Evolutionary conservation across 768 basidiomycete species (phyloP), one percentile per base, ranked within the genome.

Genomic region (Lactarius hengduanensis): DNA sequence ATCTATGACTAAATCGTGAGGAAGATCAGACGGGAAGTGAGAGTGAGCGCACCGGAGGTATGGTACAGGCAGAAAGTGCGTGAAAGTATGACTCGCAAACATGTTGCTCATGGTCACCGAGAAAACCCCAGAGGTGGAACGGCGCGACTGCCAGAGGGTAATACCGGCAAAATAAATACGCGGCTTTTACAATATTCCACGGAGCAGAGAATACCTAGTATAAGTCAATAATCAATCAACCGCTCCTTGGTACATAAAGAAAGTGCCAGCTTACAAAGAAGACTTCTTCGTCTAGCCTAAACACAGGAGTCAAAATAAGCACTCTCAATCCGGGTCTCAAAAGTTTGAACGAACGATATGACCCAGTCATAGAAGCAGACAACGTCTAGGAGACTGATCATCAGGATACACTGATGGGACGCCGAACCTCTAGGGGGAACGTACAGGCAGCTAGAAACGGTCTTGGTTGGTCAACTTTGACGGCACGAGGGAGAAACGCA

Each of bases 331-430:
- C 38, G 38, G 38, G 38, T 13, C 11, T 38, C 38, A 67, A 4
- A 56, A 36, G 11, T 26, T 50, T 43, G 26, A 16, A 70, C 70
- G 64, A 34, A 71, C 70, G 64, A 61, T 28, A 61, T 62, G 30
- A 70, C 34, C 70, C 70, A 71, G 50, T 71, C 70, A 63, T 71
- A 71, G 43, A 70, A 61, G n/a, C 65, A 57, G 15, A 70, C 28
- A 13, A 54, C 57, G 26, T 70, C 70, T 71, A n/a, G 20, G 26
- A 40, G 8, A 9, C 7, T 4, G n/a, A 45, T 60, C 13, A 56
- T 54, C 34, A 59, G 47, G 8, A 32, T 5, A 11, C 36, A 30
- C 34, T 2, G 3, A 1, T 6, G n/a, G 6, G 5, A 40, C 0
- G 11, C 3, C 16, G 1, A 53, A 6, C 58, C 38, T 34, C 13